Evolutionary conservation across 2,329 filamentous ascomycete species (phyloP).

Genomic region (Diaporthe longicolla): DNA sequence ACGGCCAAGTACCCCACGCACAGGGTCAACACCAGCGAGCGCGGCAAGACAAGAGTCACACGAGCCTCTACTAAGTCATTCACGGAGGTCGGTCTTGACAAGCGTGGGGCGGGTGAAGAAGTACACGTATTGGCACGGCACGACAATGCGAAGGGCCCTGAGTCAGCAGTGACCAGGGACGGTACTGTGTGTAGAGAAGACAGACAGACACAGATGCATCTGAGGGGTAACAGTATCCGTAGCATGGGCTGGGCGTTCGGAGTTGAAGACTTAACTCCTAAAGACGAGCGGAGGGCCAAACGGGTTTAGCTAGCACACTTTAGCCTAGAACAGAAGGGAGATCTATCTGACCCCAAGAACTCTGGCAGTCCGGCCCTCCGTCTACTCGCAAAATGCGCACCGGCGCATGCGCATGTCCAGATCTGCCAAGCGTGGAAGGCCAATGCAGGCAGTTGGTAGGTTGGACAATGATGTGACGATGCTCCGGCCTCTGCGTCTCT

Average conservation of each 20-base stretch:
- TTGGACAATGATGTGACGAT: constrained; percentile 11
- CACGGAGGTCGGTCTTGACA: neutral
- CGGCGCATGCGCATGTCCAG: constrained; percentile 6
- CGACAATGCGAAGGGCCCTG: neutral
- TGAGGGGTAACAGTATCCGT: neutral
- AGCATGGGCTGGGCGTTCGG: constrained; percentile 21
- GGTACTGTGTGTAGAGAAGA: no score
- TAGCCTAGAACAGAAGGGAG: constrained; percentile 6
- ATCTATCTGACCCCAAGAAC: constrained; percentile 11
- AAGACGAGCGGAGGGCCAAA: constrained; percentile 10
- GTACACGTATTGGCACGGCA: neutral
- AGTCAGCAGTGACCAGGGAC: neutral
- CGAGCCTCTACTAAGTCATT: neutral
- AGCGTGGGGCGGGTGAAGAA: neutral
- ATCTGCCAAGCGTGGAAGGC: constrained; percentile 22
- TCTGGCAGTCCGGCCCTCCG: neutral
- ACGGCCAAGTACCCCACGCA: neutral
- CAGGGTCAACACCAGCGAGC: neutral
- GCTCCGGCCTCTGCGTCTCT: neutral
- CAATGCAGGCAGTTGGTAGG: neutral
- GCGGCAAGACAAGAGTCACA: neutral
- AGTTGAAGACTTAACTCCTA: constrained; percentile 26
- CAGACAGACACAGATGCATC: neutral
- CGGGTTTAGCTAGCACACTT: neutral
- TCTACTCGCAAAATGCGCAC: neutral